Percentiles rank a stretch among this genome's conserved stretches.
These are phyloP conservation scores for Carpinus fangiana DNA, from an alignment of 306 rosid species.

Conservation along the genomic window DNA sequence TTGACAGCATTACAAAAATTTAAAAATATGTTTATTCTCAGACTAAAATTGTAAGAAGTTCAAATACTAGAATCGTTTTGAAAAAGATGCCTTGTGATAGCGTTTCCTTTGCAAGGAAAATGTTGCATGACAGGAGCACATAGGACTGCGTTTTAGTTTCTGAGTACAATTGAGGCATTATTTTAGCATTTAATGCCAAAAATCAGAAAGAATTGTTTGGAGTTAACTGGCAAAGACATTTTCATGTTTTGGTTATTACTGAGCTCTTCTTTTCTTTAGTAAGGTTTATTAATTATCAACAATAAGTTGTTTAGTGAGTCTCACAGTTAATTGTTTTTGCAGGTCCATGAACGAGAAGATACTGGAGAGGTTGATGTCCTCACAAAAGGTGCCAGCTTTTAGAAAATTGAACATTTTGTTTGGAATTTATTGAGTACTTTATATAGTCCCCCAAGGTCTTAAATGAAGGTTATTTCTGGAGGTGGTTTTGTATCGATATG, in stretches of 20 bases:
- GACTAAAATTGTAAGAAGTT: background rate
- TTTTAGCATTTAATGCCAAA: background rate
- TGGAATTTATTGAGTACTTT: conserved; percentile 1
- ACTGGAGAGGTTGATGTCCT: conserved; percentile 86
- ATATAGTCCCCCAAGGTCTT: conserved; percentile 5
- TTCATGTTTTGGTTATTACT: background rate
- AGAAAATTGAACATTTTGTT: background rate
- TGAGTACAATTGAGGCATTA: background rate
- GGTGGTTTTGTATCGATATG: conserved; percentile 11
- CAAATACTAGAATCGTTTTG: background rate
- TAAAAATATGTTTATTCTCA: background rate
- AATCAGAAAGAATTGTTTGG: background rate
- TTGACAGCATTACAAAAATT: background rate
- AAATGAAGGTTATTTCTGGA: background rate
- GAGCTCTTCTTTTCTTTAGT: conserved; percentile 2
- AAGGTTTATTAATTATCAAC: background rate
- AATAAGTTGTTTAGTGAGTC: conserved; percentile 2
- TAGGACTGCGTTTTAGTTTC: background rate
- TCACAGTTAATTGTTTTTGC: conserved; percentile 33
- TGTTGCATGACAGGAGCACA: background rate
- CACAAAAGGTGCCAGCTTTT: conserved; percentile 70
- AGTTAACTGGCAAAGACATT: background rate
- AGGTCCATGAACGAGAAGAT: conserved; percentile 86
- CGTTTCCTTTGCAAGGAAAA: background rate
- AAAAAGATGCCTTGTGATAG: background rate